phyloP scores from a whole-genome alignment of 2,329 filamentous ascomycete species.

The Exophiala sp. region DNA sequence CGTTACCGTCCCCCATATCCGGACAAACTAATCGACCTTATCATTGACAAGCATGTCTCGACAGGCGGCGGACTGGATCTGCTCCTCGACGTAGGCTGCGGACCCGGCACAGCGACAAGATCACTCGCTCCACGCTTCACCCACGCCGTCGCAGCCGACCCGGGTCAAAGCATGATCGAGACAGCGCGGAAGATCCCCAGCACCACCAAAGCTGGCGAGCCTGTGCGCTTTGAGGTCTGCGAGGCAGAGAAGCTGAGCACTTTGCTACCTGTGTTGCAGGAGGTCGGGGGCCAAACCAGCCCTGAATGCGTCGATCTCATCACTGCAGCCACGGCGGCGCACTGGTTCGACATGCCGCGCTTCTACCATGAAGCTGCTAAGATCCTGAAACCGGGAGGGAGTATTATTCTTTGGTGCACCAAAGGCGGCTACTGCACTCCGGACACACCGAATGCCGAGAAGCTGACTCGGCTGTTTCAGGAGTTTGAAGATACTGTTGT shows the following conservation, averaged over 20 bases:
- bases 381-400: constrained; percentile 49
- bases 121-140: constrained; percentile 45
- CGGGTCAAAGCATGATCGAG: constrained; percentile 50
- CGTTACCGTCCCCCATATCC: constrained; percentile 42
- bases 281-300: constrained; percentile 30
- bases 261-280: constrained; percentile 26
- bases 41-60: constrained; percentile 45
- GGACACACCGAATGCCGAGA: constrained; percentile 37
- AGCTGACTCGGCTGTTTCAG: constrained; percentile 41
- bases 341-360: constrained; percentile 53
- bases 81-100: constrained; percentile 53
- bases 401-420: constrained; percentile 48
- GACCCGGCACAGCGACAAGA: constrained; percentile 48
- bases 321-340: constrained; percentile 47
- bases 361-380: constrained; percentile 48
- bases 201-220: constrained; percentile 28
- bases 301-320: constrained; percentile 44
- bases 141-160: constrained; percentile 47
- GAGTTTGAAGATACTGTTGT: constrained; percentile 37
- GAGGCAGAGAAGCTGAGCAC: constrained; percentile 43
- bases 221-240: constrained; percentile 41
- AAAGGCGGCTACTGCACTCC: constrained; percentile 31
- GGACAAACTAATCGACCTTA: constrained; percentile 42
- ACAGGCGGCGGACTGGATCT: constrained; percentile 42
- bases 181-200: constrained; percentile 40